Evolutionary conservation across 2,329 filamentous ascomycete species (phyloP), one percentile per base, ranked within the genome.

Genomic region (Spiromastix sp.): DNA sequence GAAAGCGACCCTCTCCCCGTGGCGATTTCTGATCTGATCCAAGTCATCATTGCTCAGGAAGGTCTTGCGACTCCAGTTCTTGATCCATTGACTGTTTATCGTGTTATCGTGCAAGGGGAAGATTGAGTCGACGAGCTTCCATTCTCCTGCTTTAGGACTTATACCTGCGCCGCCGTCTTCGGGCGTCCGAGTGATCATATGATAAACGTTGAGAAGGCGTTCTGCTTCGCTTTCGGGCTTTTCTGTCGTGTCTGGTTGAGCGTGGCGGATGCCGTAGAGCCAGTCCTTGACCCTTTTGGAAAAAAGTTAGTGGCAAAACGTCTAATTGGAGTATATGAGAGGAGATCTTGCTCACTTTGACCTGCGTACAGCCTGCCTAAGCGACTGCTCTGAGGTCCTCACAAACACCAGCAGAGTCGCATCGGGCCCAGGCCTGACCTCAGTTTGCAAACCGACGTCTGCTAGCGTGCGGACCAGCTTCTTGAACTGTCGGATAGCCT

Each of bases 231-330:
- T 85, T 38, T 95, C 71, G 40, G 75, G 68, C 31, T 72, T 64
- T 12, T 85, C 75, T 46, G 93, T 78, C 51, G 77, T 79, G 37
- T 77, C 72, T 0, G 89, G 89, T 22, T 85, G 78, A 13, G 76
- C 73, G 32, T 82, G 72, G 43, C 85, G 79, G 36, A 95, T 81
- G 34, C 87, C 86, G 55, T 91, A 81, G 21, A 96, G 75, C 85
- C 87, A 98, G 61, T 96, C 91, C 54, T 86, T 83, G 12, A 95
- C 79, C 44, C 91, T 82, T 39, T 5, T 15, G 7, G 30, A 20
- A 4, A 19, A 7, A n/a, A 24, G n/a, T 26, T 15, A 34, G 18
- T n/a, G 4, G 19, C n/a, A 25, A n/a, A 8, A 13, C 7, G 2
- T 18, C 16, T 9, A 2, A 34, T 20, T 2, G n/a, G 17, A 10